Evolutionary conservation across 2,329 filamentous ascomycete species (phyloP), one percentile per base, ranked within the genome.

Genomic region (Thermoascus crustaceus): DNA sequence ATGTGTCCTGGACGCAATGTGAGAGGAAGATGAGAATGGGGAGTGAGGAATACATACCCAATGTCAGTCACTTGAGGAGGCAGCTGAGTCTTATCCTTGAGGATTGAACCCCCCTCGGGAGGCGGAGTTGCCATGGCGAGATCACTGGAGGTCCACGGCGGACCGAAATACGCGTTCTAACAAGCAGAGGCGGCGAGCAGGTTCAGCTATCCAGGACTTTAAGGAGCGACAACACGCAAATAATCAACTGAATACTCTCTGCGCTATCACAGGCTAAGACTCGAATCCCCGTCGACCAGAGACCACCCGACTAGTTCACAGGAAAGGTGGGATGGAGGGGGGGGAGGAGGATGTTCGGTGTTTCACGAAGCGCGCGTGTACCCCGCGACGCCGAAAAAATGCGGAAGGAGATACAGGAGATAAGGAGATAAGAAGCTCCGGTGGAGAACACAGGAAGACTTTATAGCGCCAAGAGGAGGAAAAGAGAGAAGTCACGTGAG

Each of bases 401-500:
- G 32, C 29, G 41, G 41, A 30, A 48, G 37, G 34, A 50, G 42
- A 46, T 48, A 51, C 38, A 53, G 32, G 44, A 51, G 36, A 29
- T 39, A 46, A 41, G 30, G 30, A 42, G 40, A 47, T 30, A 38
- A 42, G 39, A 33, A 42, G 39, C 33, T 40, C 26, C 36, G 33
- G 55, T 56, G 53, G 55, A 58, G 55, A 60, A 59, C 59, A 60
- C 50, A 52, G 46, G 46, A 37, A 35, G 50, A 49, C 53, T 64
- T 63, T 64, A 65, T 64, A 61, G 52, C 52, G 61, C 61, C 61
- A 65, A 64, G 60, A 60, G 47, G 48, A 50, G 46, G 48, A 50
- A 35, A 46, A 40, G 13, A 26, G 26, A 17, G 2, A 7, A 21
- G 44, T 64, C 61, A 64, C 61, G 61, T 65, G 61, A 36, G 45